Evolutionary conservation across 2,329 filamentous ascomycete species (phyloP), one percentile per base, ranked within the genome.

Genomic region (Diplodia intermedia): DNA sequence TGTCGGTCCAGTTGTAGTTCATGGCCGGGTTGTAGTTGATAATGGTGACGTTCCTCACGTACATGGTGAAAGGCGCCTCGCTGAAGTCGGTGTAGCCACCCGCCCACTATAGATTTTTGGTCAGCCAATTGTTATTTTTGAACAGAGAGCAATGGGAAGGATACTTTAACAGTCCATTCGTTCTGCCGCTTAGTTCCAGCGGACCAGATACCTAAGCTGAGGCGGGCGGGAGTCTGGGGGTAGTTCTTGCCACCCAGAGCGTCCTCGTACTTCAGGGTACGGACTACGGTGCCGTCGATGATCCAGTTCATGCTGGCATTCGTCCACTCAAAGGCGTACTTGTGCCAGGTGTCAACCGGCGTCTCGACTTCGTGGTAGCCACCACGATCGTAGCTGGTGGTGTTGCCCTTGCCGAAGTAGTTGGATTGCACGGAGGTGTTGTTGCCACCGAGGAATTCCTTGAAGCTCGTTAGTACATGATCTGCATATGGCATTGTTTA

Each of bases 141-240:
- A n/a, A n/a, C n/a, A n/a, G n/a, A n/a, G n/a, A n/a, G n/a, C n/a
- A n/a, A n/a, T n/a, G n/a, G n/a, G n/a, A n/a, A n/a, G n/a, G n/a
- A n/a, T n/a, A n/a, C n/a, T n/a, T n/a, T n/a, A n/a, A n/a, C n/a
- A n/a, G n/a, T n/a, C n/a, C n/a, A n/a, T n/a, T n/a, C n/a, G n/a
- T n/a, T n/a, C n/a, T n/a, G n/a, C n/a, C n/a, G n/a, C n/a, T 82
- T 79, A 71, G 85, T 86, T 65, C 81, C 82, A 40, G 81, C 80
- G 38, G 65, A 67, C 82, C 82, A 83, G 75, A 79, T 81, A 57
- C 81, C 81, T 26, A 84, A 75, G 69, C 75, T 76, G 29, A 80
- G 73, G 52, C 87, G 86, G 88, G 91, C 90, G 1, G 91, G 91
- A 0, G 91, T 93, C 76, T 94, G 91, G 0, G 91, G 91, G 77